Percentiles rank a stretch among this genome's conserved stretches.
phyloP scores from a whole-genome alignment of 805 yeast species.

The Kregervanrija pseudodelftensis region DNA sequence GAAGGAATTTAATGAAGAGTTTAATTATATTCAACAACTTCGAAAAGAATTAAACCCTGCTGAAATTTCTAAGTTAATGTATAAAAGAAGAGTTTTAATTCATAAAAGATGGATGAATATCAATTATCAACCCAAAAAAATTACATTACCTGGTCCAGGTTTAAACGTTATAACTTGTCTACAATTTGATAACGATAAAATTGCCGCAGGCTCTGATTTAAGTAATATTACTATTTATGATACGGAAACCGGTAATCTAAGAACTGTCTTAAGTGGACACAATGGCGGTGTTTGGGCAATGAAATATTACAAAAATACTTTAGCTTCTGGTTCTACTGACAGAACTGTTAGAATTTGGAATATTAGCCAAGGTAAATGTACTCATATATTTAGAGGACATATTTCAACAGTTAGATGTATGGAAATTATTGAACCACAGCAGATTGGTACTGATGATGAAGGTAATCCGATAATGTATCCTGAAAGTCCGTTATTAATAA shows the following conservation, averaged over 20 bases:
- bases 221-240: constrained; percentile 74
- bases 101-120: constrained; percentile 78
- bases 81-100: constrained; percentile 51
- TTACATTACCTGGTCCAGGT: constrained; percentile 64
- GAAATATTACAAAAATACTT: constrained; percentile 72
- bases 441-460: constrained; percentile 52
- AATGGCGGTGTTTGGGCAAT: constrained; percentile 99
- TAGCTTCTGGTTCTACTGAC: constrained; percentile 93
- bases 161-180: constrained; percentile 86
- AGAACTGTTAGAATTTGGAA: constrained; percentile 94
- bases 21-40: constrained; percentile 10
- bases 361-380: constrained; percentile 73
- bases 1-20: constrained; percentile 35
- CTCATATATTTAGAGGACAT: constrained; percentile 88
- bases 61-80: constrained; percentile 31
- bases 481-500: constrained; percentile 60
- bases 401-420: constrained; percentile 89
- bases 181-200: constrained; percentile 84
- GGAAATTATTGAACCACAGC: constrained; percentile 67
- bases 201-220: constrained; percentile 91
- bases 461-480: constrained; percentile 56
- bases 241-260: constrained; percentile 60
- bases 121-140: constrained; percentile 55
- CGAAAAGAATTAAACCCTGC: constrained; percentile 8
- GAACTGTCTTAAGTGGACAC: constrained; percentile 69